Percentiles rank a stretch among this genome's conserved stretches.
phyloP scores from a whole-genome alignment of 2,329 filamentous ascomycete genomes.

The Aspergillus sp. region DNA sequence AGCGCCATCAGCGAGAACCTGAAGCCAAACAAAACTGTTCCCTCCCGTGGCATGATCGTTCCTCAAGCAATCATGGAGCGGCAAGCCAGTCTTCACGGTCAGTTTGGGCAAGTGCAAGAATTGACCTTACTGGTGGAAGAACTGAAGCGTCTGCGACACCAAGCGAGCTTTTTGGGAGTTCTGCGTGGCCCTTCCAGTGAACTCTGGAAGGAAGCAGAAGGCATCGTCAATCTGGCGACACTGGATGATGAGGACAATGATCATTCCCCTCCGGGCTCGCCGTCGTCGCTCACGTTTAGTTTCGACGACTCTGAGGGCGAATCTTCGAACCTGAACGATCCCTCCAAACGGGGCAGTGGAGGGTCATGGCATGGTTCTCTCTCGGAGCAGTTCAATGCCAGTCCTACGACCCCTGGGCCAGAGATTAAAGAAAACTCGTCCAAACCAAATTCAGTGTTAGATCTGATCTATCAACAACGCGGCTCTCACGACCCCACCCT shows the following conservation, averaged over 20 bases:
- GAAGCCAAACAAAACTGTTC: slow-evolving; percentile 20
- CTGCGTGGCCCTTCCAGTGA: slow-evolving; percentile 53
- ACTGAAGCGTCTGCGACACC: slow-evolving; percentile 59
- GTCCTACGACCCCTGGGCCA: slow-evolving; percentile 33
- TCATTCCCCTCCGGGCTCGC: slow-evolving; percentile 50
- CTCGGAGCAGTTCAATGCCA: slow-evolving; percentile 26
- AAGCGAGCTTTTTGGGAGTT: slow-evolving; percentile 54
- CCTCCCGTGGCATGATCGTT: slow-evolving; percentile 46
- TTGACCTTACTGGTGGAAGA: slow-evolving; percentile 65
- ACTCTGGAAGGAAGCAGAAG: slow-evolving; percentile 65
- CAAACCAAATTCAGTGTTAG: slow-evolving; percentile 62
- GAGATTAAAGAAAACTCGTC: slow-evolving; percentile 56
- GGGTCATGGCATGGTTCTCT: slow-evolving; percentile 30
- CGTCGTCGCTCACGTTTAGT: slow-evolving; percentile 58
- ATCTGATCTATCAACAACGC: slow-evolving; percentile 56
- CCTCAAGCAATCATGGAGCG: slow-evolving; percentile 63
- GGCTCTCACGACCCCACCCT: slow-evolving; percentile 30
- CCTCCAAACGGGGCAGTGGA: slow-evolving; percentile 31
- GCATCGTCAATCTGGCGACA: slow-evolving; percentile 66
- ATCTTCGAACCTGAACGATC: slow-evolving; percentile 31
- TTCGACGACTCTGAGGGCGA: slow-evolving; percentile 59
- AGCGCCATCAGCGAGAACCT: slow-evolving; percentile 43
- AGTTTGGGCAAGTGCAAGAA: slow-evolving; percentile 64
- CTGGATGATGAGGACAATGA: slow-evolving; percentile 60
- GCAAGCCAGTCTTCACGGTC: slow-evolving; percentile 64